Evolutionary conservation across 371 early-diverging fungal genomes (phyloP), one percentile per base, ranked within the genome.

Genomic region (Zopfochytrium polystomum): DNA sequence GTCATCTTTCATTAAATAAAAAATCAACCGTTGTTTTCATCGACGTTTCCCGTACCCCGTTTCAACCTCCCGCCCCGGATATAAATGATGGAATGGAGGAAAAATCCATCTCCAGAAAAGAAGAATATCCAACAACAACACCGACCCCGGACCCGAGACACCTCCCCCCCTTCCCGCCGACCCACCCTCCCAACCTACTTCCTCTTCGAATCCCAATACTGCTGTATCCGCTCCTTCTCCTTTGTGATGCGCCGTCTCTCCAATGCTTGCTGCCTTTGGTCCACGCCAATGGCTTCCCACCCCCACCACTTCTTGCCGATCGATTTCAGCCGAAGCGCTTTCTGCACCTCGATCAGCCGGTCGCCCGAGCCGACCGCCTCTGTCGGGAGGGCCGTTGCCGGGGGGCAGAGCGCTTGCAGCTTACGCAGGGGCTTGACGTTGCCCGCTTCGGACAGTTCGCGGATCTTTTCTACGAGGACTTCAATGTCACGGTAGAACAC

Each of bases 291-390:
- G 2, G 68, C 57, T 23, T 69, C 58, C 73, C 73, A 77, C n/a
- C 78, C 78, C 78, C 78, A 77, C 78, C 78, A 77, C 29, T 67
- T 62, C 22, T 52, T 57, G 7, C 62, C 65, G 15, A 72, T 49
- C 51, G 60, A 63, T 35, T 74, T 67, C 25, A 38, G 54, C 47
- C 60, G 61, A 23, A 74, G 53, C 49, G 59, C 54, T 27, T 31
- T 27, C 29, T 43, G 23, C 44, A 60, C 59, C n/a, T n/a, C n/a
- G n/a, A n/a, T n/a, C n/a, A n/a, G n/a, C n/a, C n/a, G n/a, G n/a
- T n/a, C n/a, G n/a, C n/a, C n/a, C n/a, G n/a, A n/a, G n/a, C n/a
- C n/a, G 1, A 71, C 74, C 47, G 67, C 64, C 18, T 65, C 58
- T 4, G 55, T 26, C 11, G 71, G 45, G 46, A 35, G 62, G 15